Evolutionary conservation across 2,329 filamentous ascomycete species (phyloP).

Genomic region (Neonectria coccinea): DNA sequence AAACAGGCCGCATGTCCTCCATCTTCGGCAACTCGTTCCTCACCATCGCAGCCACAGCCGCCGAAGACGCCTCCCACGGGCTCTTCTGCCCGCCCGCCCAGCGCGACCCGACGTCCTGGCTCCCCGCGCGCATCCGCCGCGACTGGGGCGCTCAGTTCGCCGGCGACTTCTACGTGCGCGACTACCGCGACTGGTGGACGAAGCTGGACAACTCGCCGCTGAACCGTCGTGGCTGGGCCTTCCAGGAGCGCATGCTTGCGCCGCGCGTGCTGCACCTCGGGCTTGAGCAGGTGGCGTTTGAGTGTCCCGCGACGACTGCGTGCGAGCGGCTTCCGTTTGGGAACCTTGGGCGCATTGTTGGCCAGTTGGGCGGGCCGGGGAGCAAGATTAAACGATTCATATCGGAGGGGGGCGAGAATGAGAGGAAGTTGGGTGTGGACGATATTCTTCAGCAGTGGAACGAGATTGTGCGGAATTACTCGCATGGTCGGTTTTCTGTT

Average conservation of each 20-base stretch:
- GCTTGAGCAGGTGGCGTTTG: conserved; percentile 25
- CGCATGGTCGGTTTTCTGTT: conserved; percentile 8
- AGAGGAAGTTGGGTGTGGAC: not conserved
- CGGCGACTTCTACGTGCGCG: conserved; percentile 8
- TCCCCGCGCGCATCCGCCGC: conserved; percentile 6
- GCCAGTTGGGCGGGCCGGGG: not conserved
- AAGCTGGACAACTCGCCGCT: conserved; percentile 12
- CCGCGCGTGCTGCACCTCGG: conserved; percentile 27
- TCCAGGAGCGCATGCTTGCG: conserved; percentile 26
- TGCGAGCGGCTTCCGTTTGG: conserved; percentile 29
- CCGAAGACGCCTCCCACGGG: not conserved
- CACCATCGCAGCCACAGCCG: conserved; percentile 17
- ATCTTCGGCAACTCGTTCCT: conserved; percentile 21
- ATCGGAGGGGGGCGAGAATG: not conserved
- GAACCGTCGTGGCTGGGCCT: conserved; percentile 27
- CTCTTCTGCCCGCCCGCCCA: conserved; percentile 2
- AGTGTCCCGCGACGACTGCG: conserved; percentile 19
- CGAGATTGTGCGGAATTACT: conserved; percentile 18
- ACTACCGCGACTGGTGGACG: conserved; percentile 26
- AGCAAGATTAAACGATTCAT: conserved; percentile 17
- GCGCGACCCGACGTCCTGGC: conserved; percentile 6
- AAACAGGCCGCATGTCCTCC: conserved; percentile 14
- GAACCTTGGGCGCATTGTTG: not conserved
- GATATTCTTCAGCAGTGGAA: conserved; percentile 19
- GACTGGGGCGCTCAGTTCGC: not conserved